Base-by-base conservation (phyloP, 1,284 basidiomycete species). In the Irpex sp. region DNA sequence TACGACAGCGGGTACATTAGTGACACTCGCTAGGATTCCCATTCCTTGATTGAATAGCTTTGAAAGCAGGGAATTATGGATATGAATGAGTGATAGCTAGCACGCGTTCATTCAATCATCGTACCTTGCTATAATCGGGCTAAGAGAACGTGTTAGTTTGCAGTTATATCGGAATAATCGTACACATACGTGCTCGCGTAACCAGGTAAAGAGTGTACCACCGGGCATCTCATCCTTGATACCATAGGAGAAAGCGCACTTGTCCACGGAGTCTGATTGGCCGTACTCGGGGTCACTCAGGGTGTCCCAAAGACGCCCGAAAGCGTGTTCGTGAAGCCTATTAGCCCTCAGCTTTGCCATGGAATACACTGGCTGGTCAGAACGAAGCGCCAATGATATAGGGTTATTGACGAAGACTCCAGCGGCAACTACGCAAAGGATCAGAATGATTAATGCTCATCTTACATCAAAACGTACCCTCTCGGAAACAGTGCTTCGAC, bases 401-500 rank as follows among this genome's bases (percentile, higher is more conserved):
- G 54, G n/a, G 34, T 56, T 56, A 26, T 56, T 56, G 15, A 56
- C 15, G 54, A 56, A 56, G 26, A 56, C 54, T 34, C 54, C 54
- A 15, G 26, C 54, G 17, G 8, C 31, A 17, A 56, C 54, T 56
- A 17, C 21, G 31, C 26, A 56, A 15, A 37, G 11, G 26, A 17
- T 11, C n/a, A 15, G 51, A 11, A 15, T 17, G n/a, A 15, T 34
- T 34, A 34, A 34, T 34, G 31, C 31, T 7, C 31, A 34, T 34
- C 31, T 34, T 34, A 17, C n/a, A 26, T 52, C 17, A 19, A 26
- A 52, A 15, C 67, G 17, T 60, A 77, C 78, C 73, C 73, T 81
- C 79, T 21, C 67, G 64, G 67, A 79, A 81, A 58, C 76, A 70
- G 62, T 79, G 77, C 40, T 74, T 72, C 0, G 76, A 72, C 4